phyloP scores from a whole-genome alignment of 2,329 filamentous ascomycete genomes.

The Colletotrichum sp. region DNA sequence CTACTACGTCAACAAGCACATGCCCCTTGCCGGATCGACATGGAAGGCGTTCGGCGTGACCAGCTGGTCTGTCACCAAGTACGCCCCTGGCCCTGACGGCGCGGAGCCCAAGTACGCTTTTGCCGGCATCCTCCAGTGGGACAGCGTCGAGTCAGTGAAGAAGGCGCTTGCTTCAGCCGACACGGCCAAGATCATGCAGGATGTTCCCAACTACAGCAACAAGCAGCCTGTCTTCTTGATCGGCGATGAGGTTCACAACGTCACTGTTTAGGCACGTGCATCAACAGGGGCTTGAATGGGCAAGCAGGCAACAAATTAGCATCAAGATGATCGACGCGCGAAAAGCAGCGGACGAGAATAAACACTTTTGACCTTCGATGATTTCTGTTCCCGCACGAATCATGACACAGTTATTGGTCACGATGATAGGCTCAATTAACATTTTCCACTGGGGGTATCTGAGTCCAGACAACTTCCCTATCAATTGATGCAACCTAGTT shows the following conservation, averaged over 20 bases:
- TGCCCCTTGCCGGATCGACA: constrained; percentile 1
- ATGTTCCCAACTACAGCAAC: constrained; percentile 18
- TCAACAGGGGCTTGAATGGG: background rate
- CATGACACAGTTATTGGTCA: background rate
- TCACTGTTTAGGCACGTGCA: background rate
- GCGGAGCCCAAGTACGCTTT: constrained; percentile 10
- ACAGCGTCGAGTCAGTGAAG: background rate
- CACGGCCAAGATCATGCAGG: background rate
- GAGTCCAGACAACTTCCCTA: background rate
- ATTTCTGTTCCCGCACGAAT: background rate
- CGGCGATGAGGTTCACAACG: constrained; percentile 24
- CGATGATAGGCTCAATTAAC: background rate
- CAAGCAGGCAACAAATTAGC: background rate
- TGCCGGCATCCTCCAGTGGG: background rate
- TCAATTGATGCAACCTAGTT: background rate
- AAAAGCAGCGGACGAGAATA: background rate
- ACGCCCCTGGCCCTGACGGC: background rate
- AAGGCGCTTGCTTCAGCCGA: constrained; percentile 7
- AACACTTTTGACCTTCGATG: background rate
- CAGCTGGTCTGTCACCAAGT: constrained; percentile 13
- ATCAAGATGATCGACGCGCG: background rate
- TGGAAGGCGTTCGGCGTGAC: constrained; percentile 5
- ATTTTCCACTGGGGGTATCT: background rate
- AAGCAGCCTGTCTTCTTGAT: constrained; percentile 43
- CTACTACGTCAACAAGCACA: constrained; percentile 19